Base-by-base conservation (phyloP, 441 rosid genomes). In the Populus tomentosa region DNA sequence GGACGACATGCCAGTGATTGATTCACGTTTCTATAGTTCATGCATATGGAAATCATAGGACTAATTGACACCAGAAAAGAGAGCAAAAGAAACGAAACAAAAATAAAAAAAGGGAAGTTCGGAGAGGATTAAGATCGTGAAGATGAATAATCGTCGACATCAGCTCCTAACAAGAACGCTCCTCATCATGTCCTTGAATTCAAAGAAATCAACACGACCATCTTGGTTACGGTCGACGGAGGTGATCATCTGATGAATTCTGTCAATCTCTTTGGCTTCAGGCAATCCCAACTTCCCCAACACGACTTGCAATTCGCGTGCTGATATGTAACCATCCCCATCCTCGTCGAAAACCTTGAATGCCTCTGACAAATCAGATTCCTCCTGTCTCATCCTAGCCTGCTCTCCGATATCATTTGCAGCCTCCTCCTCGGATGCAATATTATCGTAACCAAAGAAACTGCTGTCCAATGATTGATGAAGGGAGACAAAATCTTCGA, bases 331-430 rank as follows among this genome's bases (percentile, higher is more conserved):
- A 0, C 98, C 97, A 28, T 95, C 98, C 0, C 96, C 96, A 30
- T 93, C 91, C 83, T 87, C 98, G n/a, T 95, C 98, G 69, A 95
- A 95, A 72, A 95, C 98, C 86, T 92, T 95, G 78, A 95, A 95
- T 53, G 98, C 96, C 85, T 92, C 98, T 10, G 86, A 67, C 63
- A 95, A 84, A 71, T 95, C 99, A 2, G 88, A 74, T 38, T 95
- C 98, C 78, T 86, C 92, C 80, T 80, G 88, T 36, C 71, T 65
- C 36, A 3, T 23, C 10, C 2, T 63, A 40, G 30, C 73, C 38
- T 56, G 72, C 63, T n/a, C 69, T 66, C 6, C 40, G 1, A 20
- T 75, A 9, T 36, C 70, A 8, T n/a, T 62, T 10, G 9, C 70
- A 7, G 1, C 77, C 65, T 11, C 73, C 32, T 30, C 78, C 59